A percentile compares a stretch with the other conserved stretches of the same genome.
Evolutionary conservation across 2,329 filamentous ascomycete genomes (phyloP).

Genomic region (Metarhizium rileyi): DNA sequence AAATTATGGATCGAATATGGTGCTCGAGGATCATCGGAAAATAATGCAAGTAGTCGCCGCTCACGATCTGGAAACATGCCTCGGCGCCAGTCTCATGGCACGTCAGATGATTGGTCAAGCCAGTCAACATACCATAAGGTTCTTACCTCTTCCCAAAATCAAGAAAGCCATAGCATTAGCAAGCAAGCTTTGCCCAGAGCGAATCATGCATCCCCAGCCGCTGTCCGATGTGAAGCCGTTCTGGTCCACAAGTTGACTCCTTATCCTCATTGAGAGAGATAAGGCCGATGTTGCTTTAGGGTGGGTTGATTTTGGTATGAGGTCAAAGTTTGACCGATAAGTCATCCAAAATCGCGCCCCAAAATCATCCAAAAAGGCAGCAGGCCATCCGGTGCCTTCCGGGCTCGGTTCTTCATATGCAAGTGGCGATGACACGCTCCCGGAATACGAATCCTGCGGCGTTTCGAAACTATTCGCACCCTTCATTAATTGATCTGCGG

Average conservation of each 20-base stretch:
- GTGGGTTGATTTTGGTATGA: slow-evolving; percentile 71
- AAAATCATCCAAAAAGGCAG: slow-evolving; percentile 80
- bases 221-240: slow-evolving; percentile 84
- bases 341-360: slow-evolving; percentile 94
- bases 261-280: slow-evolving; percentile 76
- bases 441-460: slow-evolving; percentile 37
- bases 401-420: slow-evolving; percentile 35
- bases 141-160: slow-evolving; percentile 65
- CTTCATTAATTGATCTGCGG: background rate
- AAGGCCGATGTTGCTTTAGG: slow-evolving; percentile 61
- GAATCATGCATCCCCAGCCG: slow-evolving; percentile 98
- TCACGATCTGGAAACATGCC: slow-evolving; percentile 50
- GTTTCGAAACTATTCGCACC: slow-evolving; percentile 29
- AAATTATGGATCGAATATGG: slow-evolving; percentile 95
- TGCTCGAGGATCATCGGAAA: slow-evolving; percentile 77
- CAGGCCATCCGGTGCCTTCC: slow-evolving; percentile 66
- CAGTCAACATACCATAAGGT: background rate
- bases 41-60: slow-evolving; percentile 63
- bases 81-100: slow-evolving; percentile 59
- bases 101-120: slow-evolving; percentile 1
- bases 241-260: slow-evolving; percentile 68
- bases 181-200: slow-evolving; percentile 85
- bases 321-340: slow-evolving; percentile 77
- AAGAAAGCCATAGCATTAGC: slow-evolving; percentile 73
- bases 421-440: slow-evolving; percentile 42